Base-by-base conservation (phyloP, 208 protist species). In the Wallacemonas rigidus region DNA sequence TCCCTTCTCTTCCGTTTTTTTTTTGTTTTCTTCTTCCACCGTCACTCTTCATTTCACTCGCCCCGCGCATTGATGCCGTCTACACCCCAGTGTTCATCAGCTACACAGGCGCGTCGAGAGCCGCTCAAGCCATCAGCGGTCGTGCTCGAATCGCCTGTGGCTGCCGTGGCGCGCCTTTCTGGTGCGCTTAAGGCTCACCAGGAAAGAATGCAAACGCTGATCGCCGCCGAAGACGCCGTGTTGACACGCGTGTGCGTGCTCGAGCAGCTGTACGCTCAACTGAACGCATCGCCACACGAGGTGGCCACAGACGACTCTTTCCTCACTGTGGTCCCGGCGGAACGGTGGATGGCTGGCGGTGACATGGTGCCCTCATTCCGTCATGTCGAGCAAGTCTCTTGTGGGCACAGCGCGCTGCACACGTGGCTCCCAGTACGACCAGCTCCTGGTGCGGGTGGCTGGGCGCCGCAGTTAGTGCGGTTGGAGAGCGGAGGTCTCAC, bases 371-470 rank as follows among this genome's bases (percentile, higher is more conserved):
- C 26, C 26, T 26, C 26, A 26, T 26, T 26, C 26, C 26, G 26
- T 26, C 26, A 26, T 26, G 45, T 50, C 45, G 45, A 14, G 45
- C 45, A 50, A 50, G 45, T 0, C 0, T 14, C 45, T 38, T 9
- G 41, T 65, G 40, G 60, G 0, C 60, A 35, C 40, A 17, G 36
- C 9, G 38, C 26, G 15, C 40, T 65, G 6, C 60, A 65, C 38
- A 65, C 60, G 60, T 65, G 60, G 60, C 60, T 65, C 39, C 60
- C 60, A 8, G 44, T 65, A 17, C 60, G n/a, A 41, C 43, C 36
- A 45, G n/a, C 40, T 53, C 7, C 3, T n/a, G n/a, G 8, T 17
- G 0, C 7, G 14, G 14, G 6, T 36, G 17, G 53, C 53, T 6
- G 5, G 15, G 26, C 38, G 41, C 58, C 36, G 11, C 45, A 69